Percentiles rank a stretch among this genome's conserved stretches.
Evolutionary conservation across 805 yeast species (phyloP).

Genomic region (Dipodascus albidus): DNA sequence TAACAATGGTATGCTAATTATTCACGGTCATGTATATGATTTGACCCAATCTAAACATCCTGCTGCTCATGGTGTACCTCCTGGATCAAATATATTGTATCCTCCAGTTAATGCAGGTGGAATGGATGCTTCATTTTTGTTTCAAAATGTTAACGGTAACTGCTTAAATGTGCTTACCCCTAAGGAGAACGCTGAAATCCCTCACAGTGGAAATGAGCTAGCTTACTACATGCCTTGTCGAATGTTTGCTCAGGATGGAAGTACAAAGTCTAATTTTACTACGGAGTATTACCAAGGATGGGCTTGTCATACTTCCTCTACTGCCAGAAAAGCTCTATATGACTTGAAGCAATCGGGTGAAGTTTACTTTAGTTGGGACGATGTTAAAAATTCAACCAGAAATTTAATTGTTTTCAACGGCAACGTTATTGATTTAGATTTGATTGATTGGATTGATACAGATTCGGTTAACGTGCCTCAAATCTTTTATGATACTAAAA

Average conservation of each 20-base stretch:
- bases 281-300: conserved; percentile 62
- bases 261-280: conserved; percentile 54
- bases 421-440: conserved; percentile 68
- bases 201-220: conserved; percentile 45
- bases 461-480: conserved; percentile 64
- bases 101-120: conserved; percentile 89
- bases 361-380: conserved; percentile 86
- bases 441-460: conserved; percentile 62
- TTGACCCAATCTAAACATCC: conserved; percentile 66
- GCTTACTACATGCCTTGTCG: conserved; percentile 98
- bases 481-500: conserved; percentile 51
- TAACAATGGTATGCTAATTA: conserved; percentile 47
- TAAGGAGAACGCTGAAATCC: conserved; percentile 57
- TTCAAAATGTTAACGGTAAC: conserved; percentile 87
- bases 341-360: conserved; percentile 52
- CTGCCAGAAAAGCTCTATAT: conserved; percentile 62
- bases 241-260: conserved; percentile 55
- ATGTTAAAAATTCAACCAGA: conserved; percentile 53
- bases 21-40: conserved; percentile 75
- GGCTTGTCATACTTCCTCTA: conserved; percentile 76
- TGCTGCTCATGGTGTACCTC: conserved; percentile 62
- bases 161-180: conserved; percentile 70
- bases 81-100: conserved; percentile 64
- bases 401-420: conserved; percentile 85
- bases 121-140: conserved; percentile 68